A percentile compares a stretch with the other conserved stretches of the same genome.
These are phyloP conservation scores for Fagopyrum tataricum DNA, from an alignment of 148 eudicot genomes.

Conservation along the genomic window DNA sequence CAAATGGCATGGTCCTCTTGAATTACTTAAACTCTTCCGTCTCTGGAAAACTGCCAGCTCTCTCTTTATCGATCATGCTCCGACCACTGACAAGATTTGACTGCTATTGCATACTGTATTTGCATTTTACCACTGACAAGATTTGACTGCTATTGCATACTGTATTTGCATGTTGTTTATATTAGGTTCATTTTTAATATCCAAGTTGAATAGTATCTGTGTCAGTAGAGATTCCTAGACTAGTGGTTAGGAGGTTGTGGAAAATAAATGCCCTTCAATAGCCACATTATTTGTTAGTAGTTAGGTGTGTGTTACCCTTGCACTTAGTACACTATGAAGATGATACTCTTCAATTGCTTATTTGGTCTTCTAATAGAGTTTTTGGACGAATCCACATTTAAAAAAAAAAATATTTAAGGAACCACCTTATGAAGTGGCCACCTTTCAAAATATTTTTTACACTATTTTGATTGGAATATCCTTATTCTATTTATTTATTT, in stretches of 20 bases:
- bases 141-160: neutral
- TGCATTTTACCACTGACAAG: constrained; percentile 3
- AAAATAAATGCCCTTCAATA: constrained; percentile 1
- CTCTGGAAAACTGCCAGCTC: constrained; percentile 3
- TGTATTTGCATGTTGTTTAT: neutral
- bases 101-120: neutral
- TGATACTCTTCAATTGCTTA: neutral
- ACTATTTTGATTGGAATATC: too few relatives aligned
- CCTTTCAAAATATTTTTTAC: too few relatives aligned
- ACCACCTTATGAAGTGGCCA: too few relatives aligned
- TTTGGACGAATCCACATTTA: too few relatives aligned
- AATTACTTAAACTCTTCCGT: neutral
- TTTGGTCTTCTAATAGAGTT: neutral
- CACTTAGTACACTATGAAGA: neutral
- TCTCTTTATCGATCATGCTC: neutral
- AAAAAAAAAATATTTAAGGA: too few relatives aligned
- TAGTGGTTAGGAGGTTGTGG: constrained; percentile 1
- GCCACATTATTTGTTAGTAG: neutral
- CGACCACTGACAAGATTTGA: constrained; percentile 2
- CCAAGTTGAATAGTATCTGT: neutral
- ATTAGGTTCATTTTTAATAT: too few relatives aligned
- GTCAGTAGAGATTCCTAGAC: neutral
- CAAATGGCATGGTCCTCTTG: constrained; percentile 3
- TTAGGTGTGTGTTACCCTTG: neutral
- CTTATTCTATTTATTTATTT: too few relatives aligned